Percentiles rank a stretch among this genome's conserved stretches.
Evolutionary conservation across 2,329 filamentous ascomycete genomes (phyloP).

Genomic region (Trichoderma sp.): DNA sequence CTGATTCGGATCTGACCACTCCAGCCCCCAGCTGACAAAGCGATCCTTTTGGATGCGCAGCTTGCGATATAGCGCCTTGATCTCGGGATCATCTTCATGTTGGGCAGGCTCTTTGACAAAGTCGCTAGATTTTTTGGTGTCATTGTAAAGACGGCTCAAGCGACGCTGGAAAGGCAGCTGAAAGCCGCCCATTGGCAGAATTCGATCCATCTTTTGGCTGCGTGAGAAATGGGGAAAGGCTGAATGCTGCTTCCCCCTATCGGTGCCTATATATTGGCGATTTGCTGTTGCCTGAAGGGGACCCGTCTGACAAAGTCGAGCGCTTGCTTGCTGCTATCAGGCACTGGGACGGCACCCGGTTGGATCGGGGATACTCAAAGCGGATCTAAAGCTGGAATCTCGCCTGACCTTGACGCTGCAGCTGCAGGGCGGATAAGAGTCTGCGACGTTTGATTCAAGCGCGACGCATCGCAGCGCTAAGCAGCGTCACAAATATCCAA

Average conservation of each 20-base stretch:
- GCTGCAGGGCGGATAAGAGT: slow-evolving; percentile 14
- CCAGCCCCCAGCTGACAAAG: slow-evolving; percentile 73
- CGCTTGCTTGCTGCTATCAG: slow-evolving; percentile 6
- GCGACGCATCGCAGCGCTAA: slow-evolving; percentile 13
- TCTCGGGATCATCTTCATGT: slow-evolving; percentile 64
- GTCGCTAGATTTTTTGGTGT: slow-evolving; percentile 75
- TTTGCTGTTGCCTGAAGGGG: slow-evolving; percentile 20
- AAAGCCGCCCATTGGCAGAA: slow-evolving; percentile 50
- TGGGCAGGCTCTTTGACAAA: slow-evolving; percentile 64
- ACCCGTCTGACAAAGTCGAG: neutral
- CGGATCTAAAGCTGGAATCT: slow-evolving; percentile 10
- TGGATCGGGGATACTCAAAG: slow-evolving; percentile 12
- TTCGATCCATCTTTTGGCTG: slow-evolving; percentile 44
- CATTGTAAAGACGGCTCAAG: slow-evolving; percentile 71
- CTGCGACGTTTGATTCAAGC: slow-evolving; percentile 11
- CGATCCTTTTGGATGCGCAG: slow-evolving; percentile 77
- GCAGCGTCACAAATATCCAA: neutral
- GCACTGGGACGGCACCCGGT: slow-evolving; percentile 8
- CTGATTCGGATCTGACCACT: slow-evolving; percentile 72
- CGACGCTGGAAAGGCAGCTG: slow-evolving; percentile 58
- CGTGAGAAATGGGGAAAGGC: neutral
- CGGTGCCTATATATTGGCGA: slow-evolving; percentile 4
- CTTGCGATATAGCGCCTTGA: slow-evolving; percentile 69
- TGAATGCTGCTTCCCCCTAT: neutral
- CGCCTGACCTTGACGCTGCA: slow-evolving; percentile 1